Evolutionary conservation across 441 rosid species (phyloP).

Genomic region (Euphorbia corollata): DNA sequence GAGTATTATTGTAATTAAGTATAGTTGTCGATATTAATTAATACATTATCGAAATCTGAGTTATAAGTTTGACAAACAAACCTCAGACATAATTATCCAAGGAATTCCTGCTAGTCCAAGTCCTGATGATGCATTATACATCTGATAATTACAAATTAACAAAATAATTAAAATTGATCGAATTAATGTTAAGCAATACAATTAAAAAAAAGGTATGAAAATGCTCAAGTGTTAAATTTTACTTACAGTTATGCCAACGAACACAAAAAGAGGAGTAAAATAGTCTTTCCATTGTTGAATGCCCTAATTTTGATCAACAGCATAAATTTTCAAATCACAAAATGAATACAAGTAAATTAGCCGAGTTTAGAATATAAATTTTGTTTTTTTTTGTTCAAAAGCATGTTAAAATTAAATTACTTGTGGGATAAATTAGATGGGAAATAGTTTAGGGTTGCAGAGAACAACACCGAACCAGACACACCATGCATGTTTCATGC

Average conservation of each 20-base stretch:
- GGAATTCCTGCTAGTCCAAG: conserved; percentile 47
- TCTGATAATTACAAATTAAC: conserved; percentile 21
- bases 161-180: background rate
- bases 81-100: conserved; percentile 65
- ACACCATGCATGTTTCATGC: too few relatives aligned
- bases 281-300: conserved; percentile 24
- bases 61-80: background rate
- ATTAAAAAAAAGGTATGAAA: too few relatives aligned
- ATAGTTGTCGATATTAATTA: background rate
- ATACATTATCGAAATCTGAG: background rate
- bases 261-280: conserved; percentile 36
- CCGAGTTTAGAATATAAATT: too few relatives aligned
- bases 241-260: conserved; percentile 39
- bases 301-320: conserved; percentile 28
- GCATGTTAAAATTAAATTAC: too few relatives aligned
- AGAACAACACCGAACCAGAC: too few relatives aligned
- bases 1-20: too few relatives aligned
- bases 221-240: background rate
- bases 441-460: too few relatives aligned
- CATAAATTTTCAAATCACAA: too few relatives aligned
- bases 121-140: conserved; percentile 14
- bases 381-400: too few relatives aligned
- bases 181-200: too few relatives aligned
- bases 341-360: too few relatives aligned
- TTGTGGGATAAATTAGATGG: too few relatives aligned